Conservation (phyloP, 2,329 filamentous ascomycete genomes). For the Paraphaeosphaeria sporulosa region DNA sequence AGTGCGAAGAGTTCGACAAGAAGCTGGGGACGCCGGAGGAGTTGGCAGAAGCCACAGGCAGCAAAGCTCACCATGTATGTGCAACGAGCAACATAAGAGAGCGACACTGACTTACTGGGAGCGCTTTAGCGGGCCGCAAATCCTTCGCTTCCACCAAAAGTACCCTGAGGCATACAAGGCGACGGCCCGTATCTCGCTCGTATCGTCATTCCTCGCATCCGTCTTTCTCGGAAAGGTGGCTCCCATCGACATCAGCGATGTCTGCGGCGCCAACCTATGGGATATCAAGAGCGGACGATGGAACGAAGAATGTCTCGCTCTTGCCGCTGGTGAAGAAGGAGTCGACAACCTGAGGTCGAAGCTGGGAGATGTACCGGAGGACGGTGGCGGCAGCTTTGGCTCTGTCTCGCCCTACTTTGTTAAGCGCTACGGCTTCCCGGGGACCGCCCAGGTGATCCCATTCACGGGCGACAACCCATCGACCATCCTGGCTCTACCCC, state of each 20-base stretch:
- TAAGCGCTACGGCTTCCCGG: constrained; percentile 76
- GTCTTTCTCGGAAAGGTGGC: constrained; percentile 85
- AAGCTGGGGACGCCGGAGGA: constrained; percentile 70
- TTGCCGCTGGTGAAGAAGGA: constrained; percentile 72
- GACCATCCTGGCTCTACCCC: constrained; percentile 88
- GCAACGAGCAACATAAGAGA: not conserved
- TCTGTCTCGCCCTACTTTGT: constrained; percentile 80
- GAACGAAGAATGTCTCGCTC: constrained; percentile 76
- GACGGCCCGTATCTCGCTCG: constrained; percentile 87
- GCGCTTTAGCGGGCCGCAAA: constrained; percentile 98
- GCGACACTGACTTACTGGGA: constrained; percentile 46
- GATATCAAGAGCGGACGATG: constrained; percentile 79
- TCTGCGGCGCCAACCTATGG: constrained; percentile 97
- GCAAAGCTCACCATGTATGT: constrained; percentile 89
- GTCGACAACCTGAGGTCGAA: constrained; percentile 74
- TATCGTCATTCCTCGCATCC: constrained; percentile 94
- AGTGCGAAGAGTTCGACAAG: constrained; percentile 88
- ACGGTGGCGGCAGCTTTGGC: constrained; percentile 83
- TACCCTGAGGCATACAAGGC: constrained; percentile 81
- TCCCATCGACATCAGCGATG: constrained; percentile 91
- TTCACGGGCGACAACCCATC: constrained; percentile 97
- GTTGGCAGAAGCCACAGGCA: constrained; percentile 83
- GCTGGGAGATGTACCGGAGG: constrained; percentile 79
- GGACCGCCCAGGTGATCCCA: constrained; percentile 78
- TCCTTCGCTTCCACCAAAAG: constrained; percentile 83